Conservation (phyloP, 192 early-diverging fungal genomes). For the Pilaira anomala region DNA sequence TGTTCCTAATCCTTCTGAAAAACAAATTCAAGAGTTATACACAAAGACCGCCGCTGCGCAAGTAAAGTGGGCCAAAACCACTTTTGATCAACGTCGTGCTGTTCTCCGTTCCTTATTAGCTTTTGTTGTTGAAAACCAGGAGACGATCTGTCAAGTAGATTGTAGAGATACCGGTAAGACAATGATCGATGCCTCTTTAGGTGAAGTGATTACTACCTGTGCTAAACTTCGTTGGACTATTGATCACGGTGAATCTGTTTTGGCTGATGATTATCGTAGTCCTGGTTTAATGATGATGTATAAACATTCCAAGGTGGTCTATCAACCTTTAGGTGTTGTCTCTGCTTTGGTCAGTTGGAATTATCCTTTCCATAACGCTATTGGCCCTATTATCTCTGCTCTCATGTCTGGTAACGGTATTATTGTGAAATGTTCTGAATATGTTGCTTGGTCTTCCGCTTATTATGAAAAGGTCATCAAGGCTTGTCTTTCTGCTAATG, state of each 20-base stretch:
- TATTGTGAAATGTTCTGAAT: slow-evolving; percentile 81
- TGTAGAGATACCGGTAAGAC: slow-evolving; percentile 82
- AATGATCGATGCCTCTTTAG: slow-evolving; percentile 76
- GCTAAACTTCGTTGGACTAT: slow-evolving; percentile 80
- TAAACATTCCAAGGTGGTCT: slow-evolving; percentile 72
- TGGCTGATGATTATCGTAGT: slow-evolving; percentile 63
- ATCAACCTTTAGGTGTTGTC: slow-evolving; percentile 78
- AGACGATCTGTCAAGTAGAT: slow-evolving; percentile 69
- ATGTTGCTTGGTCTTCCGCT: slow-evolving; percentile 75
- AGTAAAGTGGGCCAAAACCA: slow-evolving; percentile 60
- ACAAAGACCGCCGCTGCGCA: slow-evolving; percentile 62
- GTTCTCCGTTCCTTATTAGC: slow-evolving; percentile 70
- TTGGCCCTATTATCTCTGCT: slow-evolving; percentile 79
- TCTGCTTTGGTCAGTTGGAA: slow-evolving; percentile 86
- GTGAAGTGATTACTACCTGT: slow-evolving; percentile 77
- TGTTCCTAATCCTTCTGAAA: slow-evolving; percentile 52
- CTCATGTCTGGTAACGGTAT: slow-evolving; percentile 85
- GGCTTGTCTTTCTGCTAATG: slow-evolving; percentile 64
- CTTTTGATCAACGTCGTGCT: slow-evolving; percentile 68
- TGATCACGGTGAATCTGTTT: slow-evolving; percentile 67
- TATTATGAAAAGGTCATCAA: slow-evolving; percentile 66
- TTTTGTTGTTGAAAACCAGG: slow-evolving; percentile 70
- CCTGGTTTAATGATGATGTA: slow-evolving; percentile 72
- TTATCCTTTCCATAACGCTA: slow-evolving; percentile 79
- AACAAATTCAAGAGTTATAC: slow-evolving; percentile 57